Conservation (phyloP, 2,329 filamentous ascomycete species). For the Aspergillus sp. region DNA sequence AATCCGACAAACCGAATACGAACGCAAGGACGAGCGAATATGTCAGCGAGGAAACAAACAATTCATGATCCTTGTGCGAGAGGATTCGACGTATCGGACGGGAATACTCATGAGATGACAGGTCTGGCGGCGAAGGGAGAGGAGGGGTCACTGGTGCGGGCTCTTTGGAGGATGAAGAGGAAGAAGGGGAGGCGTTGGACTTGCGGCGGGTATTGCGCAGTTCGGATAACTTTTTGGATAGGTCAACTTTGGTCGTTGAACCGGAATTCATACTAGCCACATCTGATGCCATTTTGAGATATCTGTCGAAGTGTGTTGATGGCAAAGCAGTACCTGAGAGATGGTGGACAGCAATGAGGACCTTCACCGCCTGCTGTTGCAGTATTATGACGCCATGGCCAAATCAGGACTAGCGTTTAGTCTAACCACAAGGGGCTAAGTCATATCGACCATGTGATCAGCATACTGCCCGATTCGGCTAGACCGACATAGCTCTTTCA, state of each 20-base stretch:
- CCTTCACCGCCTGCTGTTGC: neutral
- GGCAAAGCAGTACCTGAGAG: neutral
- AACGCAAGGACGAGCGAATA: slow-evolving; percentile 73
- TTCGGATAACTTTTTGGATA: slow-evolving; percentile 35
- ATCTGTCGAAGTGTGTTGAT: slow-evolving; percentile 5
- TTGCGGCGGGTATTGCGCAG: slow-evolving; percentile 30
- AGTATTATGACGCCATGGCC: neutral
- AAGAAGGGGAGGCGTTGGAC: slow-evolving; percentile 11
- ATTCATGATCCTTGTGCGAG: slow-evolving; percentile 68
- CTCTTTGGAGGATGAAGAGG: slow-evolving; percentile 20
- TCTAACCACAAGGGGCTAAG: neutral
- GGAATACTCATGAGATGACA: slow-evolving; percentile 55
- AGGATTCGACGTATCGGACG: slow-evolving; percentile 73
- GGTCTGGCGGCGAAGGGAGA: slow-evolving; percentile 61
- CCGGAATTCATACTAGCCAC: slow-evolving; percentile 2
- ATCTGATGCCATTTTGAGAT: neutral
- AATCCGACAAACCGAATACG: slow-evolving; percentile 78
- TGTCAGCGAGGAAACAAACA: slow-evolving; percentile 72
- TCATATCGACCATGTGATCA: slow-evolving; percentile 5
- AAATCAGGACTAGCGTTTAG: slow-evolving; percentile 3
- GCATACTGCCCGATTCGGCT: slow-evolving; percentile 2
- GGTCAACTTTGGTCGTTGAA: slow-evolving; percentile 23
- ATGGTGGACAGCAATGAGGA: neutral
- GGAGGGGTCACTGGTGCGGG: slow-evolving; percentile 70
- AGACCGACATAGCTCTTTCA: slow-evolving; percentile 1